Conservation (phyloP, 768 basidiomycete species). For the Termitomyces sp. region DNA sequence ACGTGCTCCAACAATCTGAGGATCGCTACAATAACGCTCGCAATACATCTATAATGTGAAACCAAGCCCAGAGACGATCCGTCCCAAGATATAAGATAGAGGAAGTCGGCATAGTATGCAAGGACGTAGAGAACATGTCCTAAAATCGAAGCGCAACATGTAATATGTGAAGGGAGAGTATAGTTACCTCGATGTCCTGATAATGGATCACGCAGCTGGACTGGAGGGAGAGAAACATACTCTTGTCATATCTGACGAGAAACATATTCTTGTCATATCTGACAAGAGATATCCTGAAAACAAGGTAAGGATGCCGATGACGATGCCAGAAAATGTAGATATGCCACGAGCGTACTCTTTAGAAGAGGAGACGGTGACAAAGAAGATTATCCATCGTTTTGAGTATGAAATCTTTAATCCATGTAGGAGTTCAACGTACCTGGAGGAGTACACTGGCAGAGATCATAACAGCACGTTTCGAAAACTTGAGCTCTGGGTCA, state of each 20-base stretch:
- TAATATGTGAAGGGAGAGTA: conserved; percentile 44
- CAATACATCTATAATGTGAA: conserved; percentile 64
- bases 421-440: conserved; percentile 5
- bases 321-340: conserved; percentile 66
- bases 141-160: conserved; percentile 44
- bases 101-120: conserved; percentile 52
- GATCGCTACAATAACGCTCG: conserved; percentile 67
- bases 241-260: conserved; percentile 49
- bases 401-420: not conserved
- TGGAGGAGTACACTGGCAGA: conserved; percentile 27
- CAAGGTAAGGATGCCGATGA: conserved; percentile 61
- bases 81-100: conserved; percentile 67
- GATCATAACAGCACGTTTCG: conserved; percentile 38
- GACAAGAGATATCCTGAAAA: conserved; percentile 57
- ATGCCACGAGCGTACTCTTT: conserved; percentile 58
- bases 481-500: conserved; percentile 40
- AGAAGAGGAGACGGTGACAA: conserved; percentile 63
- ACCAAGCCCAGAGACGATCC: conserved; percentile 56
- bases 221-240: conserved; percentile 22
- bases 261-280: conserved; percentile 47
- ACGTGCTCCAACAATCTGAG: conserved; percentile 60
- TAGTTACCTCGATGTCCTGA: conserved; percentile 40
- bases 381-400: conserved; percentile 50
- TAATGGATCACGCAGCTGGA: not conserved
- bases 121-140: conserved; percentile 57